Conservation (phyloP, 208 protist genomes). For the Acanthamoeba culbertsoni region DNA sequence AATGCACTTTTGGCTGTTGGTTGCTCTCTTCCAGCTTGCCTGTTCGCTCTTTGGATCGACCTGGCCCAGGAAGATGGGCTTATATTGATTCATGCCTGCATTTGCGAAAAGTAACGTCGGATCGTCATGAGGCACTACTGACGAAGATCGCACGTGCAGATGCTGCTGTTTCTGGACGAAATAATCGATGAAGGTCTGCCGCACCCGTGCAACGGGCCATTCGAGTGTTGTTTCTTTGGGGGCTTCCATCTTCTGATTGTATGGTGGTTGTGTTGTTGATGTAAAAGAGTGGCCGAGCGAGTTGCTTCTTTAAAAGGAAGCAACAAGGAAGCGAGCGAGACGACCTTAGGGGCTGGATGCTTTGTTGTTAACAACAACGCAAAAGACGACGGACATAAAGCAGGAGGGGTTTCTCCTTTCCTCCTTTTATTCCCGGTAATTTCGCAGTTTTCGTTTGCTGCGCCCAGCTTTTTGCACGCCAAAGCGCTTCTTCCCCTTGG, state of each 20-base stretch:
- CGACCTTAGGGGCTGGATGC: no score
- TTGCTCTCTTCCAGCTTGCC: not conserved
- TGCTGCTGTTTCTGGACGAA: constrained; percentile 9
- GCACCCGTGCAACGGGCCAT: constrained; percentile 49
- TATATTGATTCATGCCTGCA: constrained; percentile 74
- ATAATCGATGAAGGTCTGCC: constrained; percentile 42
- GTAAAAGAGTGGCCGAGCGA: no score
- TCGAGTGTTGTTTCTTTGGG: not conserved
- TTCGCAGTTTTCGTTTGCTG: no score
- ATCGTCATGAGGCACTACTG: constrained; percentile 25
- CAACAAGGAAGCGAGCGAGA: no score
- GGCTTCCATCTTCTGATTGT: not conserved
- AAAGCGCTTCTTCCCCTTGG: no score
- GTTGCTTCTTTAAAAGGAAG: no score
- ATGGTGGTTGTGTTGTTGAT: no score
- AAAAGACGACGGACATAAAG: no score
- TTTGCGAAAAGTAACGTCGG: constrained; percentile 52
- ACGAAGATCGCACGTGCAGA: not conserved
- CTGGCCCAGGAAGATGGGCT: constrained; percentile 40
- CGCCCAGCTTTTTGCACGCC: no score
- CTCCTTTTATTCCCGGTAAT: no score
- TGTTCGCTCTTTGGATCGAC: not conserved
- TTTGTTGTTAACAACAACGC: no score
- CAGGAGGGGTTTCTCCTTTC: no score
- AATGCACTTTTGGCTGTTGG: constrained; percentile 65